Evolutionary conservation across 352 stramenopile genomes (phyloP).

Genomic region (Globisporangium barbulae): DNA sequence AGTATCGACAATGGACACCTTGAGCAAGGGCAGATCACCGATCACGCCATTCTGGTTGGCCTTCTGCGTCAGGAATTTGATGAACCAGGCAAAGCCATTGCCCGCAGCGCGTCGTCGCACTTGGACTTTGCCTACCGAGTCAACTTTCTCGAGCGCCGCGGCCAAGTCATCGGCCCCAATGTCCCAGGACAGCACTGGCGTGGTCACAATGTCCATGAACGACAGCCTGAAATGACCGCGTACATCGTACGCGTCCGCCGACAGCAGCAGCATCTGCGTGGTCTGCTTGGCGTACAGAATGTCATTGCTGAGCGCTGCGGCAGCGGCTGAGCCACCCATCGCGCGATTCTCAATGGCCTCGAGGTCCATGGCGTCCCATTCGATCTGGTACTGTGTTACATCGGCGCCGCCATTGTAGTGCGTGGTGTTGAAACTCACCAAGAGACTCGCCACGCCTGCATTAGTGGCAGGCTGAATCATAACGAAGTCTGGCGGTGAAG

Average conservation of each 20-base stretch:
- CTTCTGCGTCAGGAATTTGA: slow-evolving; percentile 65
- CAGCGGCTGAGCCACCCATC: slow-evolving; percentile 21
- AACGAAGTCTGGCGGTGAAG: slow-evolving; percentile 57
- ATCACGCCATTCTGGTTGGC: slow-evolving; percentile 49
- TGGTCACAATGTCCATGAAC: slow-evolving; percentile 69
- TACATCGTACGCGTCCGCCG: slow-evolving; percentile 77
- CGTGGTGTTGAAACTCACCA: slow-evolving; percentile 74
- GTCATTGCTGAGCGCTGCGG: slow-evolving; percentile 33
- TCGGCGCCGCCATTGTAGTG: slow-evolving; percentile 77
- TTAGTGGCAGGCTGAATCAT: slow-evolving; percentile 26
- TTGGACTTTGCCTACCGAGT: slow-evolving; percentile 76
- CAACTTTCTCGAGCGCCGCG: slow-evolving; percentile 69
- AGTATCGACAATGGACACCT: slow-evolving; percentile 66
- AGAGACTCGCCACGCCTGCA: slow-evolving; percentile 36
- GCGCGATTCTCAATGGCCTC: slow-evolving; percentile 44
- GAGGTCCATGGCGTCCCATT: slow-evolving; percentile 91
- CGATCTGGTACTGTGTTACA: slow-evolving; percentile 89
- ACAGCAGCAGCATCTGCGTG: slow-evolving; percentile 88
- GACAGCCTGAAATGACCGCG: slow-evolving; percentile 83
- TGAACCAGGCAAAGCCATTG: slow-evolving; percentile 81
- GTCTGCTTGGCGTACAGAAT: slow-evolving; percentile 84
- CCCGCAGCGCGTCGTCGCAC: slow-evolving; percentile 69
- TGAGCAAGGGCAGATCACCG: slow-evolving; percentile 50
- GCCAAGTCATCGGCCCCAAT: slow-evolving; percentile 79
- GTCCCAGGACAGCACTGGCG: slow-evolving; percentile 57